Evolutionary conservation across 2,329 filamentous ascomycete genomes (phyloP).

Genomic region (Colletotrichum tanaceti): DNA sequence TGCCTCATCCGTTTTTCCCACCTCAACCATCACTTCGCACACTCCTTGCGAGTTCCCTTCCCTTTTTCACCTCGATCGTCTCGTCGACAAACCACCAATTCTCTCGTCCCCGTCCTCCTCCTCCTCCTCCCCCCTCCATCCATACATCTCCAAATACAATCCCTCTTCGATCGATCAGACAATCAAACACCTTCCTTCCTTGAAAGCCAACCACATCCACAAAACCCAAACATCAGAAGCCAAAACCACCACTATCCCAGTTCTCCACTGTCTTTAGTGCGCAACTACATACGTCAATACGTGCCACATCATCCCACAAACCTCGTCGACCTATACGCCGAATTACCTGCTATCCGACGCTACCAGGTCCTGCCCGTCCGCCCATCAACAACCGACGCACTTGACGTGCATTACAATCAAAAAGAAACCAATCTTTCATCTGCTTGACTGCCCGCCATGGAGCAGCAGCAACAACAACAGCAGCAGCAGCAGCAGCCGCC

Average conservation of each 20-base stretch:
- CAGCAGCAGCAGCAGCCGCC: conserved; percentile 66
- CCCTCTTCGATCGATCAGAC: conserved; percentile 35
- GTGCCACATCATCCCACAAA: conserved; percentile 40
- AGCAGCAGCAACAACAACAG: conserved; percentile 53
- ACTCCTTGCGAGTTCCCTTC: conserved; percentile 42
- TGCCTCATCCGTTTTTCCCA: conserved; percentile 41
- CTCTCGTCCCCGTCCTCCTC: too few species aligned
- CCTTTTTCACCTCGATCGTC: conserved; percentile 40
- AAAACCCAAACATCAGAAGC: conserved; percentile 35
- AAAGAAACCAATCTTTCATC: conserved; percentile 37
- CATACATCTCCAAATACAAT: conserved; percentile 36
- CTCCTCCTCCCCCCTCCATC: conserved; percentile 20
- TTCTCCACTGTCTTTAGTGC: conserved; percentile 42
- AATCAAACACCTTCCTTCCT: conserved; percentile 37
- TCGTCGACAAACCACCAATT: conserved; percentile 32
- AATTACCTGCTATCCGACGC: conserved; percentile 37
- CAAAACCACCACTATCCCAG: conserved; percentile 40
- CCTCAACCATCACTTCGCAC: conserved; percentile 40
- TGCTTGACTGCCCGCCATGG: conserved; percentile 67
- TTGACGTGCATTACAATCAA: conserved; percentile 57
- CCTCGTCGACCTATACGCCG: conserved; percentile 31
- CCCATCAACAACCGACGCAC: conserved; percentile 45
- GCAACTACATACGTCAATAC: conserved; percentile 41
- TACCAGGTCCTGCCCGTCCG: conserved; percentile 20
- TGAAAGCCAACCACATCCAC: conserved; percentile 35